Base-by-base conservation (phyloP, 108 stramenopile species). In the Skeletonema menzelii region DNA sequence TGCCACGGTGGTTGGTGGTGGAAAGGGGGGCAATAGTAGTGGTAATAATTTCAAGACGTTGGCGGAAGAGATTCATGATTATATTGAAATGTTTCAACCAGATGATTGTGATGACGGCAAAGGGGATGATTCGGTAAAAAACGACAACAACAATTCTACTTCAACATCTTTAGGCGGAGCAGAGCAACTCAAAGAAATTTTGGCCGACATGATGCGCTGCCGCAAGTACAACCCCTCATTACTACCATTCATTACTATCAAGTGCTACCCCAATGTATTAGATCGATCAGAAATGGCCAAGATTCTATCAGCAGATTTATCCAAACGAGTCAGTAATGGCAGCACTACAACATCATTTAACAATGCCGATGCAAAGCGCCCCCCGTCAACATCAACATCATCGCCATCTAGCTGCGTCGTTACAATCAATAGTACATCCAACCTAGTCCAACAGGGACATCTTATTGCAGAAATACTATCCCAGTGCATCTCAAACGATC, bases 401-500 rank as follows among this genome's bases (percentile, higher is more conserved):
- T 26, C 1, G 55, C 20, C 12, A 47, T 14, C 19, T 32, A 42
- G 71, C 15, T 80, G 72, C 34, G 79, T 80, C 28, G 72, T 72
- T 61, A 56, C 64, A 1, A 58, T 80, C 12, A 59, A 46, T 38
- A 64, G 65, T 1, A 31, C 64, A 40, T 66, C 72, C 20, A 72
- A 80, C 8, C 72, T 80, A 15, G 68, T 80, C 10, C 47, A 62
- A 37, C 59, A 69, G 63, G 72, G 72, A 49, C 63, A 44, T 8
- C 17, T 72, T 31, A 22, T 80, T 27, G 69, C 79, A 4, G 79
- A 80, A 58, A 22, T 80, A 31, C 67, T 74, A 13, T 80, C 63
- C 60, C 79, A 80, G 49, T 80, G 79, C 62, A 69, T 74, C 32
- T 28, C 63, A 14, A 71, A 80, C 35, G 79, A 80, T 56, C 63